These are phyloP conservation scores for Toxicodendron radicans DNA, from an alignment of 345 rosid species.

Conservation along the genomic window DNA sequence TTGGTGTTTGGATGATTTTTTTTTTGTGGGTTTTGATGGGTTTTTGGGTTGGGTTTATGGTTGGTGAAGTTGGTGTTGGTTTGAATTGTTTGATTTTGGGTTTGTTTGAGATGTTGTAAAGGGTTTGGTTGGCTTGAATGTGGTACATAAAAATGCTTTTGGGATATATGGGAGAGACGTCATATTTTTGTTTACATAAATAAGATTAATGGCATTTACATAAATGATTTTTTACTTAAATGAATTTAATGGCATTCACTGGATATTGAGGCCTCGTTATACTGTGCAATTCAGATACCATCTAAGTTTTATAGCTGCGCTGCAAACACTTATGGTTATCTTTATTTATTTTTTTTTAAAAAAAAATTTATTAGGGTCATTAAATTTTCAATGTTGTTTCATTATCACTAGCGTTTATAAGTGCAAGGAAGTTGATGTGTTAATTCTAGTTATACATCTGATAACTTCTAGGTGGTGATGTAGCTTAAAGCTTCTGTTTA, in stretches of 20 bases:
- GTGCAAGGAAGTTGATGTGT: background rate
- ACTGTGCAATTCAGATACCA: background rate
- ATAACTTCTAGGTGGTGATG: background rate
- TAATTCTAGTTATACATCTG: background rate
- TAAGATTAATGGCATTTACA: no score
- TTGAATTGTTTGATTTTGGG: constrained; percentile 2
- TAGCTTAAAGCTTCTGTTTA: background rate
- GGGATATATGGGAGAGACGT: no score
- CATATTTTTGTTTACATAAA: no score
- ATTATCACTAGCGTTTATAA: background rate
- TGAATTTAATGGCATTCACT: background rate
- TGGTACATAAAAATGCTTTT: no score
- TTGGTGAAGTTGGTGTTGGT: background rate
- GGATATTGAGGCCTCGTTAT: background rate
- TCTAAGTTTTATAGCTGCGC: background rate
- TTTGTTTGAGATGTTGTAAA: background rate
- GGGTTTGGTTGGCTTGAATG: background rate
- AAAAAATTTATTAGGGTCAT: no score
- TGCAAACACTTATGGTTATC: background rate
- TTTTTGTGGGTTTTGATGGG: background rate
- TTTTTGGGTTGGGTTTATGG: constrained; percentile 11
- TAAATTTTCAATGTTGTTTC: no score
- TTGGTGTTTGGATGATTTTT: background rate
- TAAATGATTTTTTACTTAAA: background rate
- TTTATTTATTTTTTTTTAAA: no score